Conservation (phyloP, 2,329 filamentous ascomycete genomes). For the Cyanodermella asteris region DNA sequence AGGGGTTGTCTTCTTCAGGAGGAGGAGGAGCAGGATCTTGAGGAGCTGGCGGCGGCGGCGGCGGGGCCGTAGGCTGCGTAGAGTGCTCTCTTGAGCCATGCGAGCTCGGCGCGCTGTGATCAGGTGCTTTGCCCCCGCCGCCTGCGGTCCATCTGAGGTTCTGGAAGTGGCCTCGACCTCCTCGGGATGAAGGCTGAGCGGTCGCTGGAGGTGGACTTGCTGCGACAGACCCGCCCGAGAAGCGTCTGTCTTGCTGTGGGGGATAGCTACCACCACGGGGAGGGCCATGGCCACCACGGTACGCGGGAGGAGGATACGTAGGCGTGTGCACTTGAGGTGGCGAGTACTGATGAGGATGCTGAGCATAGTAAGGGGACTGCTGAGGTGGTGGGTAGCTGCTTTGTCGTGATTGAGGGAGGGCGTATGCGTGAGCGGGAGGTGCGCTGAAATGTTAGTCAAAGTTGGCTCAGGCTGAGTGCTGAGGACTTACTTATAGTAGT, state of each 20-base stretch:
- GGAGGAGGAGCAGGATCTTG: constrained; percentile 14
- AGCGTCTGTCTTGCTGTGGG: constrained; percentile 21
- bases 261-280: constrained; percentile 40
- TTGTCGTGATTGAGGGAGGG: constrained; percentile 43
- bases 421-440: constrained; percentile 26
- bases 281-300: constrained; percentile 29
- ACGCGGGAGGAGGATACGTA: constrained; percentile 24
- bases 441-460: constrained; percentile 10
- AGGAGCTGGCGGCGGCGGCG: not conserved
- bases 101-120: too few relatives aligned
- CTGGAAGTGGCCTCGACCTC: constrained; percentile 37
- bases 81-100: constrained; percentile 3
- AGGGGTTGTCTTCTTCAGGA: constrained; percentile 37
- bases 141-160: constrained; percentile 50
- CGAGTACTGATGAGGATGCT: constrained; percentile 26
- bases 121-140: constrained; percentile 22
- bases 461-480: constrained; percentile 8
- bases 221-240: too few relatives aligned
- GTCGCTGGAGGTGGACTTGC: constrained; percentile 26
- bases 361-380: constrained; percentile 32
- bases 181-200: constrained; percentile 23
- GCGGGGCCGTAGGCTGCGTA: constrained; percentile 1
- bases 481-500: constrained; percentile 23
- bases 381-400: constrained; percentile 30
- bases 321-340: constrained; percentile 36